Conservation (phyloP, 208 protist species). For the Acanthamoeba triangularis region DNA sequence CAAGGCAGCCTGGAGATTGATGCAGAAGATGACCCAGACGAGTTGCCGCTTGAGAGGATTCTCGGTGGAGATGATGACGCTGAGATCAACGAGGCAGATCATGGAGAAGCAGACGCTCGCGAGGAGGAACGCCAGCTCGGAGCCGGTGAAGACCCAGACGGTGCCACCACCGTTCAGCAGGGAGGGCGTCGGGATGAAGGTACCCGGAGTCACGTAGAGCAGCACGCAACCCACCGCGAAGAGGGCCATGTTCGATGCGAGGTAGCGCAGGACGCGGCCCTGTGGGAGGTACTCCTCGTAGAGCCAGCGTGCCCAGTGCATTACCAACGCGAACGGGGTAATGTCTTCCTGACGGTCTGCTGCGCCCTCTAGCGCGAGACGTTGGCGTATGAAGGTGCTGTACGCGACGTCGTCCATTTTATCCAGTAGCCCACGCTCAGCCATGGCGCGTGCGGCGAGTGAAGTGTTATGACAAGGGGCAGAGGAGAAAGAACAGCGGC, state of each 20-base stretch:
- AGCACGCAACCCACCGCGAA: neutral
- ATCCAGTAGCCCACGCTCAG: neutral
- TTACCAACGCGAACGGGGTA: neutral
- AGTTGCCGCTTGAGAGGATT: constrained; percentile 54
- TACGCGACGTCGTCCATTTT: neutral
- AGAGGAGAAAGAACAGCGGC: neutral
- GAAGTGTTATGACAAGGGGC: neutral
- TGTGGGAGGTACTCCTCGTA: neutral
- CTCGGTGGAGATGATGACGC: neutral
- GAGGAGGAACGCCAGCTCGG: constrained; percentile 6
- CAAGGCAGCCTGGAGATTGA: neutral
- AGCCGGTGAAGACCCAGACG: neutral
- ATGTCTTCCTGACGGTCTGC: neutral
- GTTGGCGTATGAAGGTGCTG: neutral
- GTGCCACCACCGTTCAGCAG: neutral
- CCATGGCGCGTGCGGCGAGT: neutral
- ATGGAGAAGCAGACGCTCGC: neutral
- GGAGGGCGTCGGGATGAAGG: neutral
- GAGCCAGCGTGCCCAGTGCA: neutral
- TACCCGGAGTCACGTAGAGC: neutral
- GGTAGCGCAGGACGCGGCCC: neutral
- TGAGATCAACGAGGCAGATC: neutral
- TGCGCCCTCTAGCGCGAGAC: neutral
- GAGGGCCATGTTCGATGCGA: neutral
- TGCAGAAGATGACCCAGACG: neutral